A percentile compares a stretch with the other conserved stretches of the same genome.
Evolutionary conservation across 371 early-diverging fungal species (phyloP).

Genomic region (Mortierella sp.): DNA sequence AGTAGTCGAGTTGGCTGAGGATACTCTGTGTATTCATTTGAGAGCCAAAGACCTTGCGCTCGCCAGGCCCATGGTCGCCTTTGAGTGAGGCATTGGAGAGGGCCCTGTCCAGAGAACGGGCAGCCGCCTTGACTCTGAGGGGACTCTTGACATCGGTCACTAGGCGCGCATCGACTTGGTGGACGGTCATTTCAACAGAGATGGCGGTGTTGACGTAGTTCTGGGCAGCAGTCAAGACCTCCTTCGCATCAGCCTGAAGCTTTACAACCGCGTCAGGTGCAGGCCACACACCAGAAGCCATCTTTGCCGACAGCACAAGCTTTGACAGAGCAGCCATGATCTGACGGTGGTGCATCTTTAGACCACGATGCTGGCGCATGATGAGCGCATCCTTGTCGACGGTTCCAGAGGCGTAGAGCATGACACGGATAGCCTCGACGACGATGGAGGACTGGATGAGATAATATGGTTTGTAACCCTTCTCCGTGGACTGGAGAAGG

Average conservation of each 20-base stretch:
- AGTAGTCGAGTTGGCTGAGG: conserved; percentile 48
- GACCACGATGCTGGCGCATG: conserved; percentile 67
- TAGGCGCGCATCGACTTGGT: conserved; percentile 49
- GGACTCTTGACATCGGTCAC: conserved; percentile 47
- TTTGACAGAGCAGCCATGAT: conserved; percentile 84
- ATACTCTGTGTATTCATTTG: conserved; percentile 46
- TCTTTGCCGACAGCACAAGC: conserved; percentile 83
- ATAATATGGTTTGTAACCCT: conserved; percentile 67
- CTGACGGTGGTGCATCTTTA: conserved; percentile 81
- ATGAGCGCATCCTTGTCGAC: conserved; percentile 72
- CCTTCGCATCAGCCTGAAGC: conserved; percentile 69
- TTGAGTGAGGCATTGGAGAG: conserved; percentile 38
- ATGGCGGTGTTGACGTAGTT: conserved; percentile 42
- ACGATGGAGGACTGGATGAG: conserved; percentile 63
- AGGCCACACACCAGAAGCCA: conserved; percentile 85
- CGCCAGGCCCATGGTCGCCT: conserved; percentile 18
- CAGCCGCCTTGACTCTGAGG: conserved; percentile 38
- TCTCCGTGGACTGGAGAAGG: conserved; percentile 71
- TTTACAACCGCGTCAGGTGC: conserved; percentile 79
- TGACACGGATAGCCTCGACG: conserved; percentile 81
- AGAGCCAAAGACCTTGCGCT: conserved; percentile 45
- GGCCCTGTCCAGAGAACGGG: conserved; percentile 32
- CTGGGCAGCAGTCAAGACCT: conserved; percentile 59
- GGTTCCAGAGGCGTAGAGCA: conserved; percentile 85
- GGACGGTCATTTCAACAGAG: conserved; percentile 38